A percentile compares a stretch with the other conserved stretches of the same genome.
phyloP scores from a whole-genome alignment of 2,329 filamentous ascomycete species.

The Pyrenophora graminea region DNA sequence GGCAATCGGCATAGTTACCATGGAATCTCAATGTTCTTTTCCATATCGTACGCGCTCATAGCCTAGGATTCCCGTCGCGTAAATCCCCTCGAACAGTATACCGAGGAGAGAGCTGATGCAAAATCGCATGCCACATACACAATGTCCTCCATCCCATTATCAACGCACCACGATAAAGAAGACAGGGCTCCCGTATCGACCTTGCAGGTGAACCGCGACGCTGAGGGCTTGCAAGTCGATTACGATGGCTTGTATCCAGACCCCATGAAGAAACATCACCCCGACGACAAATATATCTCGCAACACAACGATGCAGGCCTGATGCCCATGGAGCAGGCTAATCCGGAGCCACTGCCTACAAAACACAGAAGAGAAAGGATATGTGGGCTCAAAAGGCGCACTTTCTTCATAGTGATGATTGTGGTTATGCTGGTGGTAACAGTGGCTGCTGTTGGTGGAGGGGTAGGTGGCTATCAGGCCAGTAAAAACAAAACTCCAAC shows the following conservation, averaged over 20 bases:
- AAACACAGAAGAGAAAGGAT: background rate
- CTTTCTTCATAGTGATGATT: background rate
- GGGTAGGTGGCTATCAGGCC: background rate
- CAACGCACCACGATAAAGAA: background rate
- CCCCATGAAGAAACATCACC: background rate
- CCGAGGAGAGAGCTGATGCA: too few species aligned
- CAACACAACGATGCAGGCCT: background rate
- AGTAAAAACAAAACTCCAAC: background rate
- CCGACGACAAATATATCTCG: background rate
- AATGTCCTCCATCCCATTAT: too few species aligned
- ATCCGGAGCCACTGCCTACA: too few species aligned
- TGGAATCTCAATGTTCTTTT: too few species aligned
- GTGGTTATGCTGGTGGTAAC: background rate
- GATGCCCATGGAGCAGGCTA: background rate
- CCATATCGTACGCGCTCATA: too few species aligned
- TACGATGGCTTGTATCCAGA: background rate
- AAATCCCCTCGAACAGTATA: too few species aligned
- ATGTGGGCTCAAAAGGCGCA: background rate
- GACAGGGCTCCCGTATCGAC: background rate
- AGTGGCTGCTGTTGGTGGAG: background rate
- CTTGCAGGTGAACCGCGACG: background rate
- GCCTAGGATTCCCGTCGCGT: too few species aligned
- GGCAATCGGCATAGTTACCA: too few species aligned
- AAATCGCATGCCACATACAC: too few species aligned
- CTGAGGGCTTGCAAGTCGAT: background rate